Percentiles rank a stretch among this genome's conserved stretches.
Evolutionary conservation across 192 early-diverging fungal genomes (phyloP).

Genomic region (Coemansia sp.): DNA sequence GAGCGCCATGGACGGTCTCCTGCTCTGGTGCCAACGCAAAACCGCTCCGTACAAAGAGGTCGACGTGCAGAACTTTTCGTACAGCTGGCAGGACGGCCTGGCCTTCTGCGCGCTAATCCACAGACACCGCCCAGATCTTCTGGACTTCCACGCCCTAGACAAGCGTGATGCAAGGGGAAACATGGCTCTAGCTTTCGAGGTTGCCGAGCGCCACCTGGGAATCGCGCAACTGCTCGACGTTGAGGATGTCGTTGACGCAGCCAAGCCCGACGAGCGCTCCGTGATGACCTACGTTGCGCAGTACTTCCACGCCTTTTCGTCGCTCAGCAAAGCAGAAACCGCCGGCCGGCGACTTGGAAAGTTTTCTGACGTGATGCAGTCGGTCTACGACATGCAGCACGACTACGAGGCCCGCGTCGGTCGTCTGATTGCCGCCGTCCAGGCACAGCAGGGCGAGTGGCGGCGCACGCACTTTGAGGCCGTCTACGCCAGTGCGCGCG

Average conservation of each 20-base stretch:
- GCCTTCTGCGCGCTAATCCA: slow-evolving; percentile 97
- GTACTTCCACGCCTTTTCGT: slow-evolving; percentile 97
- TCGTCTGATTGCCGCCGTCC: slow-evolving; percentile 69
- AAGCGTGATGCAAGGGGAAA: slow-evolving; percentile 82
- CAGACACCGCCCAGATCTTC: slow-evolving; percentile 91
- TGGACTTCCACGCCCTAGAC: slow-evolving; percentile 86
- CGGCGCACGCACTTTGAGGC: slow-evolving; percentile 60
- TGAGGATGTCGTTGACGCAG: slow-evolving; percentile 91
- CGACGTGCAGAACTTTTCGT: slow-evolving; percentile 86
- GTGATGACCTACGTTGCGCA: slow-evolving; percentile 98
- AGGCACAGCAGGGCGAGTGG: slow-evolving; percentile 69
- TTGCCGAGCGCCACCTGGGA: slow-evolving; percentile 85
- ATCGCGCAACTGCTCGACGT: slow-evolving; percentile 95
- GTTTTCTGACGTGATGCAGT: slow-evolving; percentile 84
- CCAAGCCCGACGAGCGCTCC: slow-evolving; percentile 93
- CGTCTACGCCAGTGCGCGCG: slow-evolving; percentile 75
- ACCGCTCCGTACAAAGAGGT: slow-evolving; percentile 85
- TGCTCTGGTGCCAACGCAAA: slow-evolving; percentile 96
- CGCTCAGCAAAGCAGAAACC: slow-evolving; percentile 74
- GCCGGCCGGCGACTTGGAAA: slow-evolving; percentile 93
- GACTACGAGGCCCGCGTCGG: slow-evolving; percentile 88
- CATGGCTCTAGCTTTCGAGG: slow-evolving; percentile 90
- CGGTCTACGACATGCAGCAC: slow-evolving; percentile 90
- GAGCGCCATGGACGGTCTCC: slow-evolving; percentile 93
- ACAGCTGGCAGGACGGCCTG: slow-evolving; percentile 91